Base-by-base conservation (phyloP, 768 basidiomycete genomes). In the Rubroboletus pulcherrimus region DNA sequence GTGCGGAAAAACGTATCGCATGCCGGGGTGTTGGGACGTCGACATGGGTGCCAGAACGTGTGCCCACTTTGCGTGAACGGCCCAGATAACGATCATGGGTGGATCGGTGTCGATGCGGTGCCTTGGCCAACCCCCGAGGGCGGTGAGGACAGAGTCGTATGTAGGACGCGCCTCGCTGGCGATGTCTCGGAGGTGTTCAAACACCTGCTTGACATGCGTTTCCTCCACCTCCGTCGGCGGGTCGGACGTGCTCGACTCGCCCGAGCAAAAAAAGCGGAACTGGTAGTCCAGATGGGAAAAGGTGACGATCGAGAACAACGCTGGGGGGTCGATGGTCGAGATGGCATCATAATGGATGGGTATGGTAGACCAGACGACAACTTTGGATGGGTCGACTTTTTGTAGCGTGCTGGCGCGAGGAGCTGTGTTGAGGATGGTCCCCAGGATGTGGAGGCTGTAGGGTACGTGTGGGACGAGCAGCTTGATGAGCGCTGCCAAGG, bases 291-390 rank as follows among this genome's bases (percentile, higher is more conserved):
- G 2, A 44, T 57, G 55, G 29, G 60, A 64, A 38, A 59, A 61
- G n/a, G 30, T 14, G 21, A 58, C 24, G 26, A 67, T 45, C 9
- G 70, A 70, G 54, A 63, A 67, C 30, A 61, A 42, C 24, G 11
- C 26, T 5, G 59, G 45, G n/a, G 17, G 24, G 17, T 49, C 6
- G 15, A 41, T 39, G 42, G 29, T 40, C 4, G 42, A 34, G 38
- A 34, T 45, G 37, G 41, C n/a, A 31, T 44, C 29, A 1, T 31
- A n/a, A 46, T 17, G 30, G 14, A 59, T 31, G 24, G 54, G 63
- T 44, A 49, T 33, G 26, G 66, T 63, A 4, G 66, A 65, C 66
- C 67, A 64, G 37, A 63, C 53, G 0, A 31, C 53, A 35, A 58
- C 26, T 44, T 60, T 54, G 46, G 66, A 57, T 48, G 57, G 34